phyloP scores from a whole-genome alignment of 2,329 filamentous ascomycete species.

The Alternaria ventricosa region DNA sequence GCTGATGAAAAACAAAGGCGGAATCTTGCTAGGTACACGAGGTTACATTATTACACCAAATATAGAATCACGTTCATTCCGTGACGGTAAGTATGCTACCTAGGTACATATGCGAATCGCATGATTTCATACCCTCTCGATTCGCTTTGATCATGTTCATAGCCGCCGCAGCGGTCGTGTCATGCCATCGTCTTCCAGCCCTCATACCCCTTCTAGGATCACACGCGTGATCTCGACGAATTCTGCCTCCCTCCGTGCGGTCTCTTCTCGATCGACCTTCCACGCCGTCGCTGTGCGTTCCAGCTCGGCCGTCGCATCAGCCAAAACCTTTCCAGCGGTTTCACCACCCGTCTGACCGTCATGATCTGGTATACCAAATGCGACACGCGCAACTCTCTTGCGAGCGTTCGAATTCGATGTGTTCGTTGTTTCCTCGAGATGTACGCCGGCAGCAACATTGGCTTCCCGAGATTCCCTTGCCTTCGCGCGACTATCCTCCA shows the following conservation, averaged over 20 bases:
- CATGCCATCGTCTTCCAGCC: too few relatives aligned
- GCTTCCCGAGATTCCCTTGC: neutral
- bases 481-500: neutral
- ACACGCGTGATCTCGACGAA: neutral
- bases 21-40: neutral
- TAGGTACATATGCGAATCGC: neutral
- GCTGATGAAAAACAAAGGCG: neutral
- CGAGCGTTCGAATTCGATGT: neutral
- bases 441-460: neutral
- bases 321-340: neutral
- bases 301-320: neutral
- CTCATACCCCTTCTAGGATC: neutral
- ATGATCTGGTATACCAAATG: neutral
- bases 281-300: neutral
- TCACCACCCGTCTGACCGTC: neutral
- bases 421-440: neutral
- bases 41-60: neutral
- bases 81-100: neutral
- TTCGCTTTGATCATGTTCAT: too few relatives aligned
- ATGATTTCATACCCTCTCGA: neutral
- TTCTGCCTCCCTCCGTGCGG: neutral
- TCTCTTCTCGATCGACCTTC: neutral
- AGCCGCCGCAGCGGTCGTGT: too few relatives aligned
- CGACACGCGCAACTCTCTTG: neutral
- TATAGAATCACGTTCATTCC: neutral